These are phyloP conservation scores for Hypoxylon sp. DNA, from an alignment of 2,329 filamentous ascomycete species.

Conservation along the genomic window DNA sequence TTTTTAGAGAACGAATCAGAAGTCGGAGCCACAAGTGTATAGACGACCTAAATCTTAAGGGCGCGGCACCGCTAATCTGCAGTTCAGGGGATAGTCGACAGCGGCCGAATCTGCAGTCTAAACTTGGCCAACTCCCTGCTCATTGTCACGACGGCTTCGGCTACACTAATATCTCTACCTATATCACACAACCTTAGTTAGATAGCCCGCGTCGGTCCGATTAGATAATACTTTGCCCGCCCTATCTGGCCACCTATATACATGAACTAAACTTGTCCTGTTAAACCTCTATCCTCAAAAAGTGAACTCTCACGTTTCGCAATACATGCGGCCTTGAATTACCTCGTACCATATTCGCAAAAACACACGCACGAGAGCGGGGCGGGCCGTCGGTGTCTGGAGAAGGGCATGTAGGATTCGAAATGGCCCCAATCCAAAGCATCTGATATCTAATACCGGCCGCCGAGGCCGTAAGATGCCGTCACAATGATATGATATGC, in stretches of 20 bases:
- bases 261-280: conserved; percentile 22
- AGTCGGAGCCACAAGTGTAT: conserved; percentile 19
- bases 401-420: conserved; percentile 36
- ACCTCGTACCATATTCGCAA: conserved; percentile 12
- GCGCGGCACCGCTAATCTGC: conserved; percentile 34
- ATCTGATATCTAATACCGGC: conserved; percentile 21
- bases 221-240: conserved; percentile 30
- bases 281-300: conserved; percentile 5
- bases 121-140: conserved; percentile 11
- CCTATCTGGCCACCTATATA: conserved; percentile 18
- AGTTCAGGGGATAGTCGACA: conserved; percentile 12
- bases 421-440: conserved; percentile 23
- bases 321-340: conserved; percentile 10
- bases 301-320: conserved; percentile 5
- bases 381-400: conserved; percentile 32
- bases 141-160: conserved; percentile 1
- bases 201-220: conserved; percentile 36
- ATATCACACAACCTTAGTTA: not conserved
- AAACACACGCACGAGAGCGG: conserved; percentile 31
- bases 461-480: conserved; percentile 21
- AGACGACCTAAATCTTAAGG: conserved; percentile 24
- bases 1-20: conserved; percentile 37
- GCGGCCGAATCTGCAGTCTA: conserved; percentile 16
- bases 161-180: conserved; percentile 18
- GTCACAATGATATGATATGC: conserved; percentile 21